Percentiles rank a stretch among this genome's conserved stretches.
These are phyloP conservation scores for Neurospora sp. DNA, from an alignment of 495 filamentous ascomycete genomes.

Conservation along the genomic window DNA sequence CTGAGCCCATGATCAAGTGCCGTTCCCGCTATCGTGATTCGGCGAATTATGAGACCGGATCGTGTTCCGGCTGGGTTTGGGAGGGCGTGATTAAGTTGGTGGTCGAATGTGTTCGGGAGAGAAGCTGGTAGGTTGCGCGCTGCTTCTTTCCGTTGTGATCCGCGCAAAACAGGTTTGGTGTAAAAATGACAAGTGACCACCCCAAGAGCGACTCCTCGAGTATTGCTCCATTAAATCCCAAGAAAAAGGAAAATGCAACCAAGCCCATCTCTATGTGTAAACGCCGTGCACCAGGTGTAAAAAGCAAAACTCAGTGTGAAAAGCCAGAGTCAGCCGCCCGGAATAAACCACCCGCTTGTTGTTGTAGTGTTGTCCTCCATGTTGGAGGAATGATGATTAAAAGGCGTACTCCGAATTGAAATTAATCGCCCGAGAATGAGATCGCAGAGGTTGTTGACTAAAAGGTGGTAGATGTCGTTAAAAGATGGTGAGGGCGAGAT, in stretches of 20 bases:
- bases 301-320: conserved; percentile 7
- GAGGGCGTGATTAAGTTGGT: conserved; percentile 4
- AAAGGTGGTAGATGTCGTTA: not conserved
- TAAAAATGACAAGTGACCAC: conserved; percentile 5
- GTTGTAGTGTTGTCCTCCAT: conserved; percentile 4
- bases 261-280: conserved; percentile 19
- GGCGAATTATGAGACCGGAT: not conserved
- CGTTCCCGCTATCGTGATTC: not conserved
- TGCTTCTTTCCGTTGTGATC: conserved; percentile 11
- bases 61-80: not conserved
- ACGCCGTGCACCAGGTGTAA: conserved; percentile 23
- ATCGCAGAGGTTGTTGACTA: not conserved
- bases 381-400: conserved; percentile 33
- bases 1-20: not conserved
- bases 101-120: conserved; percentile 4
- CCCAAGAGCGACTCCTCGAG: conserved; percentile 6
- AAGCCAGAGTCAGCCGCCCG: conserved; percentile 9
- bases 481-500: conserved; percentile 18
- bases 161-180: conserved; percentile 4
- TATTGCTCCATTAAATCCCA: conserved; percentile 14
- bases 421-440: not conserved
- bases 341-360: conserved; percentile 15
- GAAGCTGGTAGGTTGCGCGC: conserved; percentile 9
- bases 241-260: conserved; percentile 16
- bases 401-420: conserved; percentile 30